These are phyloP conservation scores for Hypsizygus marmoreus DNA, from an alignment of 768 basidiomycete species.

Conservation along the genomic window DNA sequence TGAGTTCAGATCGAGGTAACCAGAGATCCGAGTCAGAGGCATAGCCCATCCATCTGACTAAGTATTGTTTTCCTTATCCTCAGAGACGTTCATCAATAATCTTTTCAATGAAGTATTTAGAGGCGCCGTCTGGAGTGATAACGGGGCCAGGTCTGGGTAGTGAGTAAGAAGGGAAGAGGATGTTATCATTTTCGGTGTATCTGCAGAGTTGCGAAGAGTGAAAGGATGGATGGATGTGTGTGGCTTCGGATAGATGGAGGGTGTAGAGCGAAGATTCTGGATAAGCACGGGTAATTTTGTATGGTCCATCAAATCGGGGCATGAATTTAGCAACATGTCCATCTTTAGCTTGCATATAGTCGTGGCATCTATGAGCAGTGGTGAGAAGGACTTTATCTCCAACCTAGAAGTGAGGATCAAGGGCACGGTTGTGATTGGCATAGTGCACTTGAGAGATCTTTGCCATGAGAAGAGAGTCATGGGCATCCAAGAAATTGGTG, in stretches of 20 bases:
- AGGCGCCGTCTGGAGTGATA: no score
- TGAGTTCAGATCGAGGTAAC: constrained; percentile 21
- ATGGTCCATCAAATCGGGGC: neutral
- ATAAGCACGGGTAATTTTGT: neutral
- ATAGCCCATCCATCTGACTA: constrained; percentile 33
- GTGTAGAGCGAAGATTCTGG: neutral
- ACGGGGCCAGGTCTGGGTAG: no score
- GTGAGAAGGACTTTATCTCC: neutral
- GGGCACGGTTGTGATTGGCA: neutral
- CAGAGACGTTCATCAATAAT: constrained; percentile 25
- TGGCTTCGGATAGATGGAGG: neutral
- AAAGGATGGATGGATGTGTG: neutral
- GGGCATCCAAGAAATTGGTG: neutral
- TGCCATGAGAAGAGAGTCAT: neutral
- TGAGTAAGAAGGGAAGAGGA: no score
- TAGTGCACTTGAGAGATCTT: neutral
- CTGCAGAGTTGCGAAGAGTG: neutral
- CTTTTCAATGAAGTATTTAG: no score
- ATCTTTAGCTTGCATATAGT: neutral
- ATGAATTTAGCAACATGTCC: no score
- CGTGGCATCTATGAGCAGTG: neutral
- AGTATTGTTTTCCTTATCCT: constrained; percentile 31
- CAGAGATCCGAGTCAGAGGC: constrained; percentile 29
- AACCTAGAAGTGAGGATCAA: no score
- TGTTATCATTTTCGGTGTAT: neutral